phyloP scores from a whole-genome alignment of 1,284 basidiomycete species.

The Malassezia furfur region DNA sequence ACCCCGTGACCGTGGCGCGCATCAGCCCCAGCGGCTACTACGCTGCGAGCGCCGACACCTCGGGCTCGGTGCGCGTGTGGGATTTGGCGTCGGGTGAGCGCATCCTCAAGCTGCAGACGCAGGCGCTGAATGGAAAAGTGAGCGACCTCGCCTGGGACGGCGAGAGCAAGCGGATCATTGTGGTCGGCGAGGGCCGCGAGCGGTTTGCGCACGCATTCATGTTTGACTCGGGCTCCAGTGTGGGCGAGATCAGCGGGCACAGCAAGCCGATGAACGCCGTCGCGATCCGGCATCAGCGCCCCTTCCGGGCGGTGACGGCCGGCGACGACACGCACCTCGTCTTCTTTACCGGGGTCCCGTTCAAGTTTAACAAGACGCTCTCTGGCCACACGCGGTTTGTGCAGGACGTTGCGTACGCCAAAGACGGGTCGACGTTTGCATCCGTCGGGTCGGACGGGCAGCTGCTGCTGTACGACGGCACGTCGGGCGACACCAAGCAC shows the following conservation, averaged over 20 bases:
- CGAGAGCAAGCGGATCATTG: conserved; percentile 81
- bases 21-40: conserved; percentile 92
- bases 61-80: conserved; percentile 65
- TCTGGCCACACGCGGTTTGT: conserved; percentile 81
- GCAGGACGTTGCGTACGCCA: conserved; percentile 76
- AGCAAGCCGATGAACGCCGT: conserved; percentile 88
- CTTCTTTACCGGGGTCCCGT: conserved; percentile 62
- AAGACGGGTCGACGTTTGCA: conserved; percentile 57
- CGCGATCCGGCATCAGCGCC: conserved; percentile 76
- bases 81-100: conserved; percentile 83
- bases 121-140: conserved; percentile 69
- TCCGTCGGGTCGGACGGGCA: conserved; percentile 87
- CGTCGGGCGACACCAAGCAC: conserved; percentile 61
- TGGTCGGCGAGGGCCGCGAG: conserved; percentile 88
- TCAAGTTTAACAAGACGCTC: conserved; percentile 51
- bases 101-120: conserved; percentile 60
- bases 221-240: conserved; percentile 64
- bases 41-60: conserved; percentile 60
- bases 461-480: conserved; percentile 80
- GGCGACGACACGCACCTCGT: conserved; percentile 69
- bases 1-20: conserved; percentile 76
- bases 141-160: conserved; percentile 95
- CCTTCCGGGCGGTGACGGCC: conserved; percentile 63
- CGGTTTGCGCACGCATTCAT: conserved; percentile 52
- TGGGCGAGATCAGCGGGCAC: conserved; percentile 88